These are phyloP conservation scores for Phoma sp. DNA, from an alignment of 2,329 filamentous ascomycete species.

Conservation along the genomic window DNA sequence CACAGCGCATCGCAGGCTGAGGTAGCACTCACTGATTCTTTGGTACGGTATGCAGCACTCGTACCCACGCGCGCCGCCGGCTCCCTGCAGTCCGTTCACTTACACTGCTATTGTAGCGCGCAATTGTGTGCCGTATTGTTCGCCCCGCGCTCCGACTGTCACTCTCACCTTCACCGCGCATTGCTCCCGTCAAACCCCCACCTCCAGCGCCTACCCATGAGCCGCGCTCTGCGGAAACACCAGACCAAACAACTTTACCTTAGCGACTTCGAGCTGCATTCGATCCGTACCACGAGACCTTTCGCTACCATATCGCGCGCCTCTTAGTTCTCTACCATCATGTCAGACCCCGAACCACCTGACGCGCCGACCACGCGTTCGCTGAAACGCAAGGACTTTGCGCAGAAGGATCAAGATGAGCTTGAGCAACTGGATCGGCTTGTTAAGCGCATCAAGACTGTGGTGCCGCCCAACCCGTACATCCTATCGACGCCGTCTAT, in stretches of 20 bases:
- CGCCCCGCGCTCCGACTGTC: neutral
- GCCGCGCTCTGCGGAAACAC: conserved; percentile 16
- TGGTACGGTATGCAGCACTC: conserved; percentile 7
- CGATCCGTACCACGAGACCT: neutral
- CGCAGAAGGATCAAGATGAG: conserved; percentile 43
- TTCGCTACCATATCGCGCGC: neutral
- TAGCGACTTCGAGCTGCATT: neutral
- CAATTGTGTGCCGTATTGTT: conserved; percentile 6
- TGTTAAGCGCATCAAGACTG: conserved; percentile 52
- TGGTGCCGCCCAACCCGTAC: conserved; percentile 53
- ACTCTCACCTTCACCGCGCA: neutral
- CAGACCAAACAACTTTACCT: conserved; percentile 2
- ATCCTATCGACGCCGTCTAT: conserved; percentile 56
- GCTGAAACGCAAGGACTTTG: conserved; percentile 36
- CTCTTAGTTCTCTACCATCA: conserved; percentile 22
- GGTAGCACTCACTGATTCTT: conserved; percentile 26
- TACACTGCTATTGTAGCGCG: conserved; percentile 3
- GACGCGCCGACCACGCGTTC: conserved; percentile 33
- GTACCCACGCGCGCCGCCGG: conserved; percentile 5
- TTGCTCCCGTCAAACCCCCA: neutral
- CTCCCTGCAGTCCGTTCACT: neutral
- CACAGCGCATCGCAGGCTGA: conserved; percentile 36
- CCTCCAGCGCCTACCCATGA: conserved; percentile 19
- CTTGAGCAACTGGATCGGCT: conserved; percentile 49
- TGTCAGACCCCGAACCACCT: conserved; percentile 41